Evolutionary conservation across 768 basidiomycete species (phyloP).

Genomic region (Tylopilus vinaceipallidus): DNA sequence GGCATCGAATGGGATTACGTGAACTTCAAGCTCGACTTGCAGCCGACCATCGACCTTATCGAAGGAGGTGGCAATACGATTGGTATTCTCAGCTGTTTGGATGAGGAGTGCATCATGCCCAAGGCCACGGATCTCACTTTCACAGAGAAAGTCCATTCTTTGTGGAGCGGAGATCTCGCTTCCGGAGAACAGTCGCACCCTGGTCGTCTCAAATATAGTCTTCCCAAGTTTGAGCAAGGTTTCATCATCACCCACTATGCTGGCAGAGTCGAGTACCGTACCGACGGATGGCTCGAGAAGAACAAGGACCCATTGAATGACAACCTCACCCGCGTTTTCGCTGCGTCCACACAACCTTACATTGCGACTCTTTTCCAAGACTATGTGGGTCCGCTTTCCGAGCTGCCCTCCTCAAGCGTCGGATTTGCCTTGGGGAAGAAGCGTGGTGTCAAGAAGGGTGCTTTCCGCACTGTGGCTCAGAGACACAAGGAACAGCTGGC

Average conservation of each 20-base stretch:
- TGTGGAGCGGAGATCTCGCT: conserved; percentile 57
- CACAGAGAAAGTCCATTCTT: conserved; percentile 82
- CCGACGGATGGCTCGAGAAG: conserved; percentile 97
- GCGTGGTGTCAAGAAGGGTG: conserved; percentile 86
- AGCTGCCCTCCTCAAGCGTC: conserved; percentile 34
- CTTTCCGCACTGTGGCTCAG: conserved; percentile 94
- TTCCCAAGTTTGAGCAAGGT: conserved; percentile 87
- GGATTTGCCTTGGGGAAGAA: conserved; percentile 53
- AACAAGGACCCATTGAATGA: conserved; percentile 99
- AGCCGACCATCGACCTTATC: conserved; percentile 98
- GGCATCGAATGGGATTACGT: conserved; percentile 97
- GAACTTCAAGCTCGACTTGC: conserved; percentile 95
- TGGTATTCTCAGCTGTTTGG: conserved; percentile 88
- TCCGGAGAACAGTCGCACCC: conserved; percentile 56
- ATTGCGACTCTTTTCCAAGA: conserved; percentile 85
- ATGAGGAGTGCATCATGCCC: conserved; percentile 99
- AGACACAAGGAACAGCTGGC: conserved; percentile 94
- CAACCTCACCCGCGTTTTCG: conserved; percentile 86
- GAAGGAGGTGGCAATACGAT: conserved; percentile 72
- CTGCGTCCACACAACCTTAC: conserved; percentile 77
- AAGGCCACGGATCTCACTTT: conserved; percentile 94
- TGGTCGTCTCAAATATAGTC: conserved; percentile 80
- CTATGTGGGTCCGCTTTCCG: conserved; percentile 49
- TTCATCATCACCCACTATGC: conserved; percentile 97
- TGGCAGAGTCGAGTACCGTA: conserved; percentile 93